These are phyloP conservation scores for Backusella liffmaniae DNA, from an alignment of 192 early-diverging fungal species.

Conservation along the genomic window DNA sequence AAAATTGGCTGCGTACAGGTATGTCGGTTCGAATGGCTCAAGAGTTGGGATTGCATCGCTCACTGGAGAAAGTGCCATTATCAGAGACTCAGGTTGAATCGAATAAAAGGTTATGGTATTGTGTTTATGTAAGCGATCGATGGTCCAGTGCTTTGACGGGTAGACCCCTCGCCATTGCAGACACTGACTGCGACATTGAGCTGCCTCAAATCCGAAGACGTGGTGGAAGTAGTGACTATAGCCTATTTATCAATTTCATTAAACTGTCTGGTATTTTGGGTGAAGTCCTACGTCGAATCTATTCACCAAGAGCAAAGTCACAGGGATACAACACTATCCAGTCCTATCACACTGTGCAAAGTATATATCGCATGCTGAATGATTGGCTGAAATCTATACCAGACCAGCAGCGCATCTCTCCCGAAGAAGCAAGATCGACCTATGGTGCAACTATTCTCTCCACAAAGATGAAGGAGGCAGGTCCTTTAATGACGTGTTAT, in stretches of 20 bases:
- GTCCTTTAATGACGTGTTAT: slow-evolving; percentile 28
- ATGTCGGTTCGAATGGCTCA: slow-evolving; percentile 74
- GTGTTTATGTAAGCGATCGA: slow-evolving; percentile 64
- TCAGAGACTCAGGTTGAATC: slow-evolving; percentile 49
- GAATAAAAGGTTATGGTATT: slow-evolving; percentile 69
- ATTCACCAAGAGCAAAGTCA: slow-evolving; percentile 32
- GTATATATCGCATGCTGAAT: slow-evolving; percentile 21
- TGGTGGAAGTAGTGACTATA: background rate
- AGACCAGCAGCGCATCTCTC: background rate
- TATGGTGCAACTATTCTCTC: background rate
- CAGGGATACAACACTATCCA: slow-evolving; percentile 5
- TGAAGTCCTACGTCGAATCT: slow-evolving; percentile 26
- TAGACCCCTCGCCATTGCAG: slow-evolving; percentile 43
- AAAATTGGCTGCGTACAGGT: slow-evolving; percentile 26
- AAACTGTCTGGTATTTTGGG: slow-evolving; percentile 30
- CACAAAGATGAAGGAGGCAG: background rate
- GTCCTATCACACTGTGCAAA: slow-evolving; percentile 14
- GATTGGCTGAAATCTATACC: slow-evolving; percentile 28
- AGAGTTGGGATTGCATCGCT: slow-evolving; percentile 75
- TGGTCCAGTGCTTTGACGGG: slow-evolving; percentile 42
- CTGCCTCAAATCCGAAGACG: slow-evolving; percentile 14
- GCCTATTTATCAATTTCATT: slow-evolving; percentile 26
- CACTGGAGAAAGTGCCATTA: slow-evolving; percentile 43
- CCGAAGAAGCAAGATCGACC: background rate
- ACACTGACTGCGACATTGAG: slow-evolving; percentile 38